Base-by-base conservation (phyloP, 441 rosid genomes). In the Brassica hybrid region DNA sequence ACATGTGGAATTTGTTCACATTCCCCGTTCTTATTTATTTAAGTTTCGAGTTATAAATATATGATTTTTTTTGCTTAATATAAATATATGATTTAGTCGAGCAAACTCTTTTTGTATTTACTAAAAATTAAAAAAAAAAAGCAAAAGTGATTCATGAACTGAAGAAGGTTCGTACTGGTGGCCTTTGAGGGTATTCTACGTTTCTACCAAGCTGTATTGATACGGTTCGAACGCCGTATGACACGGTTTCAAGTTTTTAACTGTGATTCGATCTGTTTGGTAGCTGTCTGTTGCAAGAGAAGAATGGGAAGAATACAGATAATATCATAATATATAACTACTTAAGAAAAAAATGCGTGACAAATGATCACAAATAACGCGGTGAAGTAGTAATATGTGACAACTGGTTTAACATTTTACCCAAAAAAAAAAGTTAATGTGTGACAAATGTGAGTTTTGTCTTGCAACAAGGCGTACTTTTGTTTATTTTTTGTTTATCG, bases 161-260 rank as follows among this genome's bases (percentile, higher is more conserved):
- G 11, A 36, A 36, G 43, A 36, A 45, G 52, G 16, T 45, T 45
- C 52, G n/a, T 16, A 14, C 19, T 16, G 58, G 58, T 52, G 58
- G 18, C 57, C 57, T 50, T 52, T 52, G 58, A 52, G 19, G 19
- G 58, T 52, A 14, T 7, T 52, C 19, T 3, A 16, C 17, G 58
- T 52, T 52, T 50, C 9, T 52, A 52, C 16, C 58, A 16, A 52
- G 17, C 16, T 52, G 58, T 52, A 52, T 52, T 52, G 75, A 77
- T 25, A 43, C 73, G 2, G 59, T 52, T 21, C 16, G 21, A 54
- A 54, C 59, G 59, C 59, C 59, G 7, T 54, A 1, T 54, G 59
- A 54, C 59, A 54, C 59, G 59, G 21, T 54, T 54, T 54, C 21
- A 16, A 54, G 66, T 62, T 79, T 79, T 66, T 59, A 54, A 54